phyloP scores from a whole-genome alignment of 106 monocot genomes.

The Platanthera guangdongensis region DNA sequence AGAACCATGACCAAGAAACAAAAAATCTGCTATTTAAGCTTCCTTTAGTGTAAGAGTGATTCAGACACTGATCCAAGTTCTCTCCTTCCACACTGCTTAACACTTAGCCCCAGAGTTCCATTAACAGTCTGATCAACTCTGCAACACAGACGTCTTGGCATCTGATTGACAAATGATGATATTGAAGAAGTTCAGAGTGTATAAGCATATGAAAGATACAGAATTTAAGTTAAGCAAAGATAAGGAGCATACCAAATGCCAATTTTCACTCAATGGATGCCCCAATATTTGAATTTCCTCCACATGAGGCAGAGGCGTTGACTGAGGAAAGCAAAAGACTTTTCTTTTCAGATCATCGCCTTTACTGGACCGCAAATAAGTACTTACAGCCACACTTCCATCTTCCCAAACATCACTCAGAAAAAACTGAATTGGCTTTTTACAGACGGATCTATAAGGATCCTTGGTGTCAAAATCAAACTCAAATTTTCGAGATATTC shows the following conservation, averaged over 20 bases:
- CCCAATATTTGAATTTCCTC: conserved; percentile 39
- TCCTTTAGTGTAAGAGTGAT: conserved; percentile 27
- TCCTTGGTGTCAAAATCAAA: conserved; percentile 91
- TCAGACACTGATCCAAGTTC: conserved; percentile 56
- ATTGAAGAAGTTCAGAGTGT: conserved; percentile 3
- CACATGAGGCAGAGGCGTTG: conserved; percentile 50
- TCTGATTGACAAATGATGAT: conserved; percentile 23
- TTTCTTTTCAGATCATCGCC: conserved; percentile 65
- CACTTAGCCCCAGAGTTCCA: conserved; percentile 40
- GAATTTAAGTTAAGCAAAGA: conserved; percentile 4
- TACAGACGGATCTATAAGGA: conserved; percentile 55
- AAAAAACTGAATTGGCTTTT: conserved; percentile 66
- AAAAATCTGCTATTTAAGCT: background rate
- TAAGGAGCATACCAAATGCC: conserved; percentile 66
- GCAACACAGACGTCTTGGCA: conserved; percentile 69
- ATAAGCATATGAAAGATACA: conserved; percentile 7
- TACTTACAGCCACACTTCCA: conserved; percentile 45
- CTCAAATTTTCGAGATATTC: conserved; percentile 35
- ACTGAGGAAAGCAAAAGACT: conserved; percentile 71
- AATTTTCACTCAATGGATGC: conserved; percentile 48
- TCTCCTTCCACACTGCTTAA: conserved; percentile 50
- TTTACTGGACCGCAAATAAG: conserved; percentile 33
- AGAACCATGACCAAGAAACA: background rate
- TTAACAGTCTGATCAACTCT: conserved; percentile 32
- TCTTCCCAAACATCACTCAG: conserved; percentile 52